Base-by-base conservation (phyloP, 2,329 filamentous ascomycete species). In the Aspergillus sp. region DNA sequence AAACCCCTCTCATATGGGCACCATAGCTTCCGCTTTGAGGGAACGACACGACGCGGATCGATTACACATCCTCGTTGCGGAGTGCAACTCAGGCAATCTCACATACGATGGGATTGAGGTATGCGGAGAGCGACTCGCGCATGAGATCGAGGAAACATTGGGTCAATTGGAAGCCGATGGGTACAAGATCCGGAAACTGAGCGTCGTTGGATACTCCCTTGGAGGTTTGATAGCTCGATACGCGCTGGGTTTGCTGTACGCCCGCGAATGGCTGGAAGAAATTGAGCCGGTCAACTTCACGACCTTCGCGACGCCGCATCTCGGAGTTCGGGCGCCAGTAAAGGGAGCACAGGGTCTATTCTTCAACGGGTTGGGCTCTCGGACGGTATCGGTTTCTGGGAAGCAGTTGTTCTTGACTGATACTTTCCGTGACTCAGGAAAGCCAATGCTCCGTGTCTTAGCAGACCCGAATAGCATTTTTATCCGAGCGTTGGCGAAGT, bases 281-380 rank as follows among this genome's bases (percentile, higher is more conserved):
- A 81, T 98, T 24, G 83, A 91, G 70, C 93, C 93, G 63, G 84
- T 93, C 84, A 97, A 96, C 79, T 97, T 98, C 75, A 91, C 89
- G 2, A 96, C 93, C 1, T 97, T 98, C 75, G 93, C 90, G 5
- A 88, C 90, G 33, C 93, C 90, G 23, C 90, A 93, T 74, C 81
- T 93, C 7, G 90, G 90, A n/a, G 89, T 90, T 1, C 82, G 89
- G 50, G 85, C 86, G 1, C 90, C 90, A 1, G 75, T 87, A 44
- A 84, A 83, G 47, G 89, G 89, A 15, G 83, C 83, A 76, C 80
- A 83, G 56, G 87, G 86, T 69, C 84, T 82, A 70, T 77, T 89
- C 57, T 97, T 81, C 86, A 98, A 98, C 70, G 84, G 89, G n/a
- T 73, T 98, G 3, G 93, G 91, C 45, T 88, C 91, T 1, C 83